phyloP scores from a whole-genome alignment of 2,329 filamentous ascomycete genomes.

The Aplosporella prunicola region DNA sequence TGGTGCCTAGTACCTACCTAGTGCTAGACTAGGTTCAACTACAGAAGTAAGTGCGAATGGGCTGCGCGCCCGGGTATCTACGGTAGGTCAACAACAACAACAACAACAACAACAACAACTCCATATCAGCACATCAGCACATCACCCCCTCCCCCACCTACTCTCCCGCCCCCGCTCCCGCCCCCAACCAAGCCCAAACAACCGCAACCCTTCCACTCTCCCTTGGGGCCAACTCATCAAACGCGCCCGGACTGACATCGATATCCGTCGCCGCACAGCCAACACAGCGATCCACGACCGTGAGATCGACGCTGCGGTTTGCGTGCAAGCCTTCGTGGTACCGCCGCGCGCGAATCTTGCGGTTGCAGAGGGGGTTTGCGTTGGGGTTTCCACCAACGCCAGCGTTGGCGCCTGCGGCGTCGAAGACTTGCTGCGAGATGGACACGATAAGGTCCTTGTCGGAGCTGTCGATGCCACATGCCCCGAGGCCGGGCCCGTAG shows the following conservation, averaged over 20 bases:
- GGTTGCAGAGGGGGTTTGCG: slow-evolving; percentile 57
- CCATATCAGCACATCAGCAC: no score
- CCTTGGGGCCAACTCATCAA: slow-evolving; percentile 37
- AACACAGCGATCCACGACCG: slow-evolving; percentile 58
- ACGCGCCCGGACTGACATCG: slow-evolving; percentile 41
- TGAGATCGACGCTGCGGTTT: slow-evolving; percentile 47
- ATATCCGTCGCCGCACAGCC: slow-evolving; percentile 41
- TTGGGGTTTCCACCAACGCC: slow-evolving; percentile 42
- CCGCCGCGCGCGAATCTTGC: slow-evolving; percentile 52
- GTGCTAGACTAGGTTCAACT: no score
- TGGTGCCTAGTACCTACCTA: no score
- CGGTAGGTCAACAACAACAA: no score
- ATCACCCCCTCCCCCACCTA: no score
- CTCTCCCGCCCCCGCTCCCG: neutral
- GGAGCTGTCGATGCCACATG: slow-evolving; percentile 53
- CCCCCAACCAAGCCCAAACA: slow-evolving; percentile 42
- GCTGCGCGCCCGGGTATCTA: no score
- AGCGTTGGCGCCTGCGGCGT: slow-evolving; percentile 43
- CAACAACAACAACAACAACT: no score
- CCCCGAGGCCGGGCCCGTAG: slow-evolving; percentile 57
- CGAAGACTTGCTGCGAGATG: slow-evolving; percentile 58
- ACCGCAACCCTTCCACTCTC: slow-evolving; percentile 39
- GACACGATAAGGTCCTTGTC: slow-evolving; percentile 53
- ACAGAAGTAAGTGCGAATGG: no score
- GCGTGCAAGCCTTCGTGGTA: slow-evolving; percentile 37